Percentiles rank a stretch among this genome's conserved stretches.
phyloP scores from a whole-genome alignment of 1,284 basidiomycete genomes.

The Meripilus lineatus region DNA sequence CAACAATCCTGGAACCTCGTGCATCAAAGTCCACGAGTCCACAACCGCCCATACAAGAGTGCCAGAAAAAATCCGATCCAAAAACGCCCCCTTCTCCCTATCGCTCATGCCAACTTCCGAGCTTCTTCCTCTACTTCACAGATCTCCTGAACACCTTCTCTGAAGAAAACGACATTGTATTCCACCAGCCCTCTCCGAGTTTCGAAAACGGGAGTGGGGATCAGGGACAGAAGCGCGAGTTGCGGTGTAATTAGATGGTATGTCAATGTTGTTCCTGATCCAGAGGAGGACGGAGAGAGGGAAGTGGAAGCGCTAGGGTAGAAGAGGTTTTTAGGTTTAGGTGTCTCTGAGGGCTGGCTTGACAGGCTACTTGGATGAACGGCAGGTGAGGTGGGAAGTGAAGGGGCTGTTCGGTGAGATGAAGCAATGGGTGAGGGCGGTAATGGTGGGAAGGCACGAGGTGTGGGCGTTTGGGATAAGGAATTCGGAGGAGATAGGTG shows the following conservation, averaged over 20 bases:
- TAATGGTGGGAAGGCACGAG: conserved; percentile 12
- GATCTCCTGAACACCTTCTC: conserved; percentile 75
- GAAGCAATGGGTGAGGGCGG: conserved; percentile 8
- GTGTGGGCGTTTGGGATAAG: conserved; percentile 10
- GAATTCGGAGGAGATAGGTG: conserved; percentile 3
- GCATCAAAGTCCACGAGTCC: too few relatives aligned
- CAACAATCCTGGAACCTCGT: too few relatives aligned
- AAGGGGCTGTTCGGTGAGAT: conserved; percentile 13
- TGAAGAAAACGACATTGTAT: conserved; percentile 89
- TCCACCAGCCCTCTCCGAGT: conserved; percentile 80
- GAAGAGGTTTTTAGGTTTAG: conserved; percentile 28
- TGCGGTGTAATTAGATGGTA: conserved; percentile 83
- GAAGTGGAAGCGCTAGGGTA: conserved; percentile 54
- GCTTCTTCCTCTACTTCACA: conserved; percentile 65
- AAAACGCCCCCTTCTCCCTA: not conserved
- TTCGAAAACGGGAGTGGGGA: conserved; percentile 79
- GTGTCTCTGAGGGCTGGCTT: too few relatives aligned
- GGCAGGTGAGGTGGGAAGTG: conserved; percentile 9
- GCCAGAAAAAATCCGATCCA: not conserved
- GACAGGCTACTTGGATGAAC: too few relatives aligned
- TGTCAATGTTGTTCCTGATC: conserved; percentile 70
- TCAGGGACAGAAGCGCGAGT: conserved; percentile 76
- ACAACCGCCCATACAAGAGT: not conserved
- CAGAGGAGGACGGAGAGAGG: conserved; percentile 56
- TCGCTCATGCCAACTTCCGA: conserved; percentile 13